These are phyloP conservation scores for Verticillium nonalfalfae DNA, from an alignment of 2,329 filamentous ascomycete genomes.

Conservation along the genomic window DNA sequence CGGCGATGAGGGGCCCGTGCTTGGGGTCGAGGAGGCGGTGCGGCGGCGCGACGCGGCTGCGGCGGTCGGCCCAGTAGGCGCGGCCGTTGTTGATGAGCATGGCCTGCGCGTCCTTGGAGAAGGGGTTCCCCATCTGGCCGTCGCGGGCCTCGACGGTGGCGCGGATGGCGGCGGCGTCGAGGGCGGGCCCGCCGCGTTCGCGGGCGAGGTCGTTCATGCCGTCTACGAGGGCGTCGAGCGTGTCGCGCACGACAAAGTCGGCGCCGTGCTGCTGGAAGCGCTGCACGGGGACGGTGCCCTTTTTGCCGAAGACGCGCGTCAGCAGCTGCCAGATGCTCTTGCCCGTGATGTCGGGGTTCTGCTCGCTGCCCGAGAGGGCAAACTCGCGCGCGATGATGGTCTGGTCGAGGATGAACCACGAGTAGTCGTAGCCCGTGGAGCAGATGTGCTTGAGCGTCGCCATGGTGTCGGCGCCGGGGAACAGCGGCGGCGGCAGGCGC, in stretches of 20 bases:
- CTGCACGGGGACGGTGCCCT: constrained; percentile 48
- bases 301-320: constrained; percentile 41
- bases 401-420: constrained; percentile 55
- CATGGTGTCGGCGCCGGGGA: constrained; percentile 51
- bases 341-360: constrained; percentile 51
- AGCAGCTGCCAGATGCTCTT: constrained; percentile 51
- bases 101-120: constrained; percentile 53
- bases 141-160: constrained; percentile 47
- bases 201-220: constrained; percentile 53
- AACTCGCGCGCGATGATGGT: constrained; percentile 56
- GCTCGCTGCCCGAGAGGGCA: constrained; percentile 55
- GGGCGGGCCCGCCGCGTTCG: constrained; percentile 35
- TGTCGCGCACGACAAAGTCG: constrained; percentile 54
- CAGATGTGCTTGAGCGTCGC: constrained; percentile 54
- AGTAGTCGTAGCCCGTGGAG: constrained; percentile 55
- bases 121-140: constrained; percentile 47
- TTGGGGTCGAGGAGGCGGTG: constrained; percentile 46
- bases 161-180: constrained; percentile 37
- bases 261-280: constrained; percentile 51
- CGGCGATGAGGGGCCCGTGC: constrained; percentile 54
- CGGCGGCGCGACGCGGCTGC: constrained; percentile 44
- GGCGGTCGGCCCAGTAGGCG: constrained; percentile 47
- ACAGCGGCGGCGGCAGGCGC: constrained; percentile 49
- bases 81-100: constrained; percentile 55
- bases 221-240: constrained; percentile 44